phyloP scores from a whole-genome alignment of 192 early-diverging fungal species.

The Backusella mclennaniae region DNA sequence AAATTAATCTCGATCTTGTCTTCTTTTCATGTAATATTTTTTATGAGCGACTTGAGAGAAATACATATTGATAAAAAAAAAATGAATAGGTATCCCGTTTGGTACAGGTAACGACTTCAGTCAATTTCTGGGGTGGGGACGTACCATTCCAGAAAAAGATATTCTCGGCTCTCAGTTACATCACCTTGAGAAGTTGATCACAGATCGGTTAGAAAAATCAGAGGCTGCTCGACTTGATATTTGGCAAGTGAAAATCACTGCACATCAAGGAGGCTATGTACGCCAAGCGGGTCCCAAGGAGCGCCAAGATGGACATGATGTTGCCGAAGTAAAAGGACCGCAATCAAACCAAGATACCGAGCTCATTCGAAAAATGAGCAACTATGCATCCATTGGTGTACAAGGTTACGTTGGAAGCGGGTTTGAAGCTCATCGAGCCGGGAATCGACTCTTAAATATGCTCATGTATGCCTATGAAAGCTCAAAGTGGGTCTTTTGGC shows the following conservation, averaged over 20 bases:
- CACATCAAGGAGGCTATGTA: slow-evolving; percentile 61
- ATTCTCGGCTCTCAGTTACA: slow-evolving; percentile 58
- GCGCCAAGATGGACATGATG: slow-evolving; percentile 41
- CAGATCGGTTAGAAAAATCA: slow-evolving; percentile 55
- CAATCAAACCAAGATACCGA: neutral
- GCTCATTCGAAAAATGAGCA: slow-evolving; percentile 58
- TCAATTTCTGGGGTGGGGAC: slow-evolving; percentile 76
- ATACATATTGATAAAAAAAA: neutral
- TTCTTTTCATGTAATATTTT: slow-evolving; percentile 56
- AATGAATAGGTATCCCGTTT: slow-evolving; percentile 56
- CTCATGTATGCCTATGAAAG: slow-evolving; percentile 62
- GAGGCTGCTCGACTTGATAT: slow-evolving; percentile 67
- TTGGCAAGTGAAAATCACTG: slow-evolving; percentile 61
- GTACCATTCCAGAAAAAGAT: slow-evolving; percentile 56
- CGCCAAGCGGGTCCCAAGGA: slow-evolving; percentile 58
- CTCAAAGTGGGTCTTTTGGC: slow-evolving; percentile 60
- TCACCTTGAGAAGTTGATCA: slow-evolving; percentile 55
- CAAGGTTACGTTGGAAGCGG: slow-evolving; percentile 70
- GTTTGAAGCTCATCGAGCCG: slow-evolving; percentile 69
- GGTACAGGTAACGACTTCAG: slow-evolving; percentile 76
- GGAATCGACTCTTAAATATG: slow-evolving; percentile 62
- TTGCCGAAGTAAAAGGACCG: slow-evolving; percentile 16
- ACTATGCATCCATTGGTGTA: slow-evolving; percentile 72
- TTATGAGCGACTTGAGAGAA: too few relatives aligned
- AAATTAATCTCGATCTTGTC: slow-evolving; percentile 61